phyloP scores from a whole-genome alignment of 2,329 filamentous ascomycete species.

The Ophiostoma pallidulum region DNA sequence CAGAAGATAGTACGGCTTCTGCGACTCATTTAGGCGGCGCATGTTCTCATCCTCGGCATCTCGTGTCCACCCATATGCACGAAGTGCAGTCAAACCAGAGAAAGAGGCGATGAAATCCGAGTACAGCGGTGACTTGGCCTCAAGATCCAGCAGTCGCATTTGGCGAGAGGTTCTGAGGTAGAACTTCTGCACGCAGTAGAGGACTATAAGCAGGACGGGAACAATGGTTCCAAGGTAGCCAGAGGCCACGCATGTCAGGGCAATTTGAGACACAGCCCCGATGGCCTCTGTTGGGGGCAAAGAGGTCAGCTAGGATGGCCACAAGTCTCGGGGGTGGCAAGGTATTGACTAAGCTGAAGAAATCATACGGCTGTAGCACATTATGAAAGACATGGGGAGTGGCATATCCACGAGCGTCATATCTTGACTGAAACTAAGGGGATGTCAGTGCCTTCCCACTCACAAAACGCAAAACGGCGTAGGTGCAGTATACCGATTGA shows the following conservation, averaged over 20 bases:
- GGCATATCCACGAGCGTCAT: conserved; percentile 13
- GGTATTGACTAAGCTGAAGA: too few relatives aligned
- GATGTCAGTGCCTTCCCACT: not conserved
- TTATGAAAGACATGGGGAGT: conserved; percentile 12
- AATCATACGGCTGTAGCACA: conserved; percentile 10
- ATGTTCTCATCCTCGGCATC: conserved; percentile 35
- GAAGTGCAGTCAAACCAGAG: conserved; percentile 38
- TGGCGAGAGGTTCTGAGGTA: conserved; percentile 45
- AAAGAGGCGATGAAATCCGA: conserved; percentile 36
- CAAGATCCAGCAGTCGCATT: conserved; percentile 42
- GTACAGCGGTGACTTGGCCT: conserved; percentile 41
- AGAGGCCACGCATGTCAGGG: conserved; percentile 34
- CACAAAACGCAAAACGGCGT: too few relatives aligned
- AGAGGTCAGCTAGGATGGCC: too few relatives aligned
- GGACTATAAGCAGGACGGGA: conserved; percentile 30
- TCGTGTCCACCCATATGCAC: conserved; percentile 45
- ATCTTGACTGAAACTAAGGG: conserved; percentile 10
- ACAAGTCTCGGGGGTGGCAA: too few relatives aligned
- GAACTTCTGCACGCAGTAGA: conserved; percentile 37
- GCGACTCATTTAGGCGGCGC: conserved; percentile 41
- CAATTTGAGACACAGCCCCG: conserved; percentile 32
- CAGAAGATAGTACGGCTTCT: conserved; percentile 48
- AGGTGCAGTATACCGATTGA: conserved; percentile 20
- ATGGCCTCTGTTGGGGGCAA: conserved; percentile 9
- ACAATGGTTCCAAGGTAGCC: conserved; percentile 35